Percentiles rank a stretch among this genome's conserved stretches.
These are phyloP conservation scores for Sporothrix pseudoabietina DNA, from an alignment of 2,329 filamentous ascomycete species.

Conservation along the genomic window DNA sequence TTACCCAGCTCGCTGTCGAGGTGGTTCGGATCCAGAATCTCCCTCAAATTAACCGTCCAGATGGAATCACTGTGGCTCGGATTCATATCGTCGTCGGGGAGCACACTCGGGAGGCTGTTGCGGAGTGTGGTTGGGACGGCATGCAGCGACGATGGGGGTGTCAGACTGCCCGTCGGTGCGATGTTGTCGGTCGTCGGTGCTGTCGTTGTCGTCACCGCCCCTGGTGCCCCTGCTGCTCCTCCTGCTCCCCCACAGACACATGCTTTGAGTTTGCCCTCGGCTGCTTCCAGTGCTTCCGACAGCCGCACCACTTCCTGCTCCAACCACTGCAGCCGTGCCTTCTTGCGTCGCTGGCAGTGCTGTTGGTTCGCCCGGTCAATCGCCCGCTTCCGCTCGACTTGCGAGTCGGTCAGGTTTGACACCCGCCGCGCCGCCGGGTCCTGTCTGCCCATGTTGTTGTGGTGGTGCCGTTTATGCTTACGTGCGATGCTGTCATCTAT, in stretches of 20 bases:
- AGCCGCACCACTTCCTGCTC: conserved; percentile 34
- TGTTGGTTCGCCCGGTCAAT: conserved; percentile 38
- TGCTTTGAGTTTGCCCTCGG: conserved; percentile 20
- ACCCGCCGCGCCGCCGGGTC: conserved; percentile 28
- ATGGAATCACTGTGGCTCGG: not conserved
- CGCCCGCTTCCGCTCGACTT: conserved; percentile 38
- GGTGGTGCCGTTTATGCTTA: not conserved
- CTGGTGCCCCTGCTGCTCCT: not conserved
- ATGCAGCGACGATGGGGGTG: not conserved
- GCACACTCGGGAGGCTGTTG: not conserved
- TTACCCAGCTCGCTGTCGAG: conserved; percentile 29
- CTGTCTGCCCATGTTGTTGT: conserved; percentile 25
- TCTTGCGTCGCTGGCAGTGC: conserved; percentile 37
- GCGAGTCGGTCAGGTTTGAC: conserved; percentile 36
- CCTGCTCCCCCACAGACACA: not conserved
- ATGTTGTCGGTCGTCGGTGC: not conserved
- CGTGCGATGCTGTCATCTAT: not conserved
- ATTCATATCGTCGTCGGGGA: conserved; percentile 7
- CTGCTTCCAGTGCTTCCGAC: conserved; percentile 11
- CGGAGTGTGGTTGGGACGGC: not conserved
- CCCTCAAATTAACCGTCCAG: conserved; percentile 24
- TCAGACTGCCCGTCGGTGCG: not conserved
- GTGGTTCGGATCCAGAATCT: conserved; percentile 25
- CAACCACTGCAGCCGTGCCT: conserved; percentile 34
- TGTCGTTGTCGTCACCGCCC: not conserved